These are phyloP conservation scores for Diutina pseudorugosa DNA, from an alignment of 1,139 yeast genomes.

Conservation along the genomic window DNA sequence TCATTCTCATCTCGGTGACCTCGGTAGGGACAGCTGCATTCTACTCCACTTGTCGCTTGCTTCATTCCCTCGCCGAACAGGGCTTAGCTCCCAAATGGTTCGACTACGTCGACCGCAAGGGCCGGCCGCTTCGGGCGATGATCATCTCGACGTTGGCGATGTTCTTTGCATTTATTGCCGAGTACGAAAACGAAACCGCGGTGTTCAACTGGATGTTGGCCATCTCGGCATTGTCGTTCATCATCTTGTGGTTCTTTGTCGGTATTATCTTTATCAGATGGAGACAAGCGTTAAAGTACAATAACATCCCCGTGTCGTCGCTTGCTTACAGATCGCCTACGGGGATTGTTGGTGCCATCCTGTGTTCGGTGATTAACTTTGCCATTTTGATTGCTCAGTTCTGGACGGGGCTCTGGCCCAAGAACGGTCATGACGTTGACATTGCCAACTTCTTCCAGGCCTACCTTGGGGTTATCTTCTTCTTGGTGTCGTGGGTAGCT, in stretches of 20 bases:
- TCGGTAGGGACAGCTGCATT: conserved; percentile 34
- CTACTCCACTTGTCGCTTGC: conserved; percentile 32
- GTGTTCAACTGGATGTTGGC: conserved; percentile 35
- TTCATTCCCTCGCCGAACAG: conserved; percentile 32
- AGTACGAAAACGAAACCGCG: conserved; percentile 26
- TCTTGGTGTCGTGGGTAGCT: conserved; percentile 21
- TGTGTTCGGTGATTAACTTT: conserved; percentile 22
- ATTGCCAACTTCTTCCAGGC: conserved; percentile 24
- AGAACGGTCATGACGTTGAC: conserved; percentile 16
- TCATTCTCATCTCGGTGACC: conserved; percentile 31
- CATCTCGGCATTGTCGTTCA: conserved; percentile 30
- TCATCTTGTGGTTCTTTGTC: conserved; percentile 31
- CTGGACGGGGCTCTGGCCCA: conserved; percentile 31
- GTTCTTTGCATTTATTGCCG: conserved; percentile 22
- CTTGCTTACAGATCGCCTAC: conserved; percentile 30
- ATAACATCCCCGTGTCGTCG: conserved; percentile 21
- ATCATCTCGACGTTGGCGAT: conserved; percentile 21
- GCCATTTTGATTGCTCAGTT: conserved; percentile 23
- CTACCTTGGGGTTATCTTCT: conserved; percentile 25
- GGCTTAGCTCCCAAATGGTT: conserved; percentile 31
- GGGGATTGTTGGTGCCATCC: conserved; percentile 28
- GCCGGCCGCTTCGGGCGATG: conserved; percentile 33
- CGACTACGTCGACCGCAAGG: conserved; percentile 29
- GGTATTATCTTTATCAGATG: conserved; percentile 31
- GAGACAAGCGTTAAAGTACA: conserved; percentile 26